A percentile compares a stretch with the other conserved stretches of the same genome.
These are phyloP conservation scores for Phytophthora podocarpi DNA, from an alignment of 352 stramenopile genomes.

Conservation along the genomic window DNA sequence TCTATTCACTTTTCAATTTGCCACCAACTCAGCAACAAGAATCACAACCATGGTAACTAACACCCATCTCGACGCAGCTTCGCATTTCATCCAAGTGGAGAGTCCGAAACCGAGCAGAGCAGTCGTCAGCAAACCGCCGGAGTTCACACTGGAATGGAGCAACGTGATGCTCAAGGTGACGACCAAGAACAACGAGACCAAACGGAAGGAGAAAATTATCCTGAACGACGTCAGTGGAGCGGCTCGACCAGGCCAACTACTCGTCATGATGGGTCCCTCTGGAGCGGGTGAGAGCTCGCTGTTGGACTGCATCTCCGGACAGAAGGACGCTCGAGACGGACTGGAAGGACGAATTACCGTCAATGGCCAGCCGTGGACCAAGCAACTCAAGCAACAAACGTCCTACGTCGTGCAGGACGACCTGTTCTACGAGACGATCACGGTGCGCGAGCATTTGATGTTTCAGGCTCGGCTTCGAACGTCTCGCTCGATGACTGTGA, in stretches of 20 bases:
- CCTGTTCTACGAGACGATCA: constrained; percentile 84
- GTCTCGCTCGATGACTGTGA: constrained; percentile 17
- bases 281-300: constrained; percentile 62
- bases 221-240: constrained; percentile 52
- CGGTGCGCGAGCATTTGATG: constrained; percentile 78
- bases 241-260: constrained; percentile 41
- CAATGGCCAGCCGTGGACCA: constrained; percentile 55
- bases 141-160: not conserved
- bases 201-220: constrained; percentile 44
- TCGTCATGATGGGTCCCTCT: constrained; percentile 69
- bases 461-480: constrained; percentile 76
- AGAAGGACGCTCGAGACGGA: constrained; percentile 45
- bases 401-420: constrained; percentile 90
- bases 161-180: constrained; percentile 1
- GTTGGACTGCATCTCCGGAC: constrained; percentile 55
- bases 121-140: not conserved
- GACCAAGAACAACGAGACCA: constrained; percentile 6
- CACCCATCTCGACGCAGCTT: not conserved
- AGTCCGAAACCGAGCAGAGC: not conserved
- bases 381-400: constrained; percentile 37
- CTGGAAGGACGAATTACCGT: constrained; percentile 55
- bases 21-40: not conserved
- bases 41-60: not conserved
- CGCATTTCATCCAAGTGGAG: constrained; percentile 1
- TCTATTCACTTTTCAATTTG: not conserved